phyloP scores from a whole-genome alignment of 176 grass and related monocot species.

The Musa schizocarpa region DNA sequence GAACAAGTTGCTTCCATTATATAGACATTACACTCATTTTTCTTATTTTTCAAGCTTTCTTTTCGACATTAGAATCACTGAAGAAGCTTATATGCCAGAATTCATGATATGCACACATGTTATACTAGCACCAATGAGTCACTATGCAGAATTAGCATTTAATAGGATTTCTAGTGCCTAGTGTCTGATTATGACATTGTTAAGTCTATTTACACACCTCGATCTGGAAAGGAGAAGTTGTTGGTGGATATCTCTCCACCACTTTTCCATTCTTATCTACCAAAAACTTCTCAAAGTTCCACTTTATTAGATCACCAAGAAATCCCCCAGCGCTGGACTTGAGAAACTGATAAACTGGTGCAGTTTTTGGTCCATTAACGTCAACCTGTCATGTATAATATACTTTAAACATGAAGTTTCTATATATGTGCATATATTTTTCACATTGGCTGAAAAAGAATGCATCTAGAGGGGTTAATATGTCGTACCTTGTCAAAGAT shows the following conservation, averaged over 20 bases:
- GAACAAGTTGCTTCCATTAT: too few relatives aligned
- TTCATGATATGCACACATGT: too few relatives aligned
- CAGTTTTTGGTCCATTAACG: slow-evolving; percentile 92
- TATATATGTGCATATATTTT: slow-evolving; percentile 1
- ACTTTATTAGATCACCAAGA: slow-evolving; percentile 89
- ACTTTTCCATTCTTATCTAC: slow-evolving; percentile 93
- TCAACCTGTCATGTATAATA: slow-evolving; percentile 53
- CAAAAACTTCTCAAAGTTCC: slow-evolving; percentile 99
- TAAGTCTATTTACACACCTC: slow-evolving; percentile 36
- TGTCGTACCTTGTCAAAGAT: slow-evolving; percentile 92
- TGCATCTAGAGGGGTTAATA: neutral
- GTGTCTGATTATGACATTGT: too few relatives aligned
- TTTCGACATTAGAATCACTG: too few relatives aligned
- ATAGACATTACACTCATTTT: too few relatives aligned
- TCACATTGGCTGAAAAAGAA: neutral
- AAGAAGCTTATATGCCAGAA: too few relatives aligned
- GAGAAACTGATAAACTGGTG: slow-evolving; percentile 82
- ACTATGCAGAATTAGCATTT: too few relatives aligned
- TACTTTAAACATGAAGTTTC: too few relatives aligned
- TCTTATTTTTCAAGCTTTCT: too few relatives aligned
- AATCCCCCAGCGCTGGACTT: slow-evolving; percentile 96
- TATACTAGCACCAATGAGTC: too few relatives aligned
- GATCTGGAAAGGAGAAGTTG: slow-evolving; percentile 95
- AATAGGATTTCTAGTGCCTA: too few relatives aligned
- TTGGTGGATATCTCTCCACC: slow-evolving; percentile 87